Percentiles rank a stretch among this genome's conserved stretches.
phyloP scores from a whole-genome alignment of 2,329 filamentous ascomycete genomes.

The Nemania diffusa region DNA sequence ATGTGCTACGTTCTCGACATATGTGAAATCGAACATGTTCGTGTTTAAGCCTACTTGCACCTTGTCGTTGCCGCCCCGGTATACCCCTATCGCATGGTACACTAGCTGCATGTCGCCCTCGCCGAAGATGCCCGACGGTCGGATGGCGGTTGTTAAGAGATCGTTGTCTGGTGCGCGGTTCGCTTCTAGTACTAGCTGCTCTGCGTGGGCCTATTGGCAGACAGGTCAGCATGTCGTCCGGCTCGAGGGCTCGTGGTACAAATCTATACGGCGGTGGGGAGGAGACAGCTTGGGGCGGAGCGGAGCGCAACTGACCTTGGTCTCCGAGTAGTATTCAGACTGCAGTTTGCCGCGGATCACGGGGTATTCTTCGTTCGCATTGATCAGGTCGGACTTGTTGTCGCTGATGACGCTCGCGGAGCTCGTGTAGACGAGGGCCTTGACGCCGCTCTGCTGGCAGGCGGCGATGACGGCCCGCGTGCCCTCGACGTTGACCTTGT shows the following conservation, averaged over 20 bases:
- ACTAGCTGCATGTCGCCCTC: slow-evolving; percentile 85
- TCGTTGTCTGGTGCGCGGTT: slow-evolving; percentile 67
- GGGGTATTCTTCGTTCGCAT: slow-evolving; percentile 86
- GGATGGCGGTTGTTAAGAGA: slow-evolving; percentile 82
- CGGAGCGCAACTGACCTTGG: slow-evolving; percentile 69
- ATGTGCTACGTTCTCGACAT: slow-evolving; percentile 73
- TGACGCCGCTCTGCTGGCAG: slow-evolving; percentile 75
- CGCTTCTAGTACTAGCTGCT: slow-evolving; percentile 80
- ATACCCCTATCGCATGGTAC: slow-evolving; percentile 77
- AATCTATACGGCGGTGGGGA: not conserved
- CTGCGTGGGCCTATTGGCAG: slow-evolving; percentile 72
- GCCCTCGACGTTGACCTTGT: slow-evolving; percentile 88
- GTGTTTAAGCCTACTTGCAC: slow-evolving; percentile 81
- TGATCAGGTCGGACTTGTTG: slow-evolving; percentile 79
- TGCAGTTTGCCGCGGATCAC: slow-evolving; percentile 76
- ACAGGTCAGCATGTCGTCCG: slow-evolving; percentile 28
- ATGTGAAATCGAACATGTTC: slow-evolving; percentile 73
- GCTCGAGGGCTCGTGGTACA: not conserved
- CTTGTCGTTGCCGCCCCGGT: slow-evolving; percentile 73
- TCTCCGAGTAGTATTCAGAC: slow-evolving; percentile 87
- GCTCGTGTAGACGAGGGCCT: slow-evolving; percentile 89
- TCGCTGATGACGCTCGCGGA: slow-evolving; percentile 89
- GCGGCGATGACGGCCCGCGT: slow-evolving; percentile 82
- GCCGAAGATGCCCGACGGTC: slow-evolving; percentile 90
- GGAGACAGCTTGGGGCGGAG: not conserved